Base-by-base conservation (phyloP, 2,329 filamentous ascomycete species). In the Cryphonectria parasitica region DNA sequence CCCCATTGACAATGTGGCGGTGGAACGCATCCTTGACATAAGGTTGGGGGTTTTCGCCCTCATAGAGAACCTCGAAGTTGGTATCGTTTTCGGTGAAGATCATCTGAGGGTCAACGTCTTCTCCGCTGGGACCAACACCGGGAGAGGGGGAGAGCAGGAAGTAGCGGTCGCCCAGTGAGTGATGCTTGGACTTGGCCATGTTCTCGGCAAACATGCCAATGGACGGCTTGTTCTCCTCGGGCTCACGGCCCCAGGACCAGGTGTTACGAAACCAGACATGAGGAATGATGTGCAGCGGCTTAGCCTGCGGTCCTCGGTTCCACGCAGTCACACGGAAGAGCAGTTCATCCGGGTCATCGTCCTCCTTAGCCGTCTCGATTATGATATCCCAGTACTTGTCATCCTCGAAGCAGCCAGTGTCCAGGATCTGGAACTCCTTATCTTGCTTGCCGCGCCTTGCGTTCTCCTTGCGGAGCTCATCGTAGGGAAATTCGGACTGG, bases 211-310 rank as follows among this genome's bases (percentile, higher is more conserved):
- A 82, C 73, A 89, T 86, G 66, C 86, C 84, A 73, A 98, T 92
- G n/a, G 86, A 89, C 0, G 95, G 96, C 82, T 97, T 97, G 79
- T 91, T 90, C 66, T 92, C 88, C 41, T 86, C 83, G 15, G 89
- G 80, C 77, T 97, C 93, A 73, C 92, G 88, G 31, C 95, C 95
- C 95, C 95, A 98, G 54, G 92, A 89, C 96, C 96, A 98, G 3
- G 95, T 98, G 80, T 98, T 98, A 74, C 95, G 90, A 84, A 98
- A 98, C 94, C 95, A 98, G 67, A 97, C 89, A 72, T 98, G 96
- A 11, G 95, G 95, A 60, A 98, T 85, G 77, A 98, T 97, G 81
- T 98, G 96, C 68, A 98, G 84, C 31, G 94, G 95, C 19, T 96
- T 95, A 19, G 93, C 90, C 67, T 98, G 93, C 8, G 94, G 92